These are phyloP conservation scores for Pichia sp. DNA, from an alignment of 1,139 yeast genomes.

Conservation along the genomic window DNA sequence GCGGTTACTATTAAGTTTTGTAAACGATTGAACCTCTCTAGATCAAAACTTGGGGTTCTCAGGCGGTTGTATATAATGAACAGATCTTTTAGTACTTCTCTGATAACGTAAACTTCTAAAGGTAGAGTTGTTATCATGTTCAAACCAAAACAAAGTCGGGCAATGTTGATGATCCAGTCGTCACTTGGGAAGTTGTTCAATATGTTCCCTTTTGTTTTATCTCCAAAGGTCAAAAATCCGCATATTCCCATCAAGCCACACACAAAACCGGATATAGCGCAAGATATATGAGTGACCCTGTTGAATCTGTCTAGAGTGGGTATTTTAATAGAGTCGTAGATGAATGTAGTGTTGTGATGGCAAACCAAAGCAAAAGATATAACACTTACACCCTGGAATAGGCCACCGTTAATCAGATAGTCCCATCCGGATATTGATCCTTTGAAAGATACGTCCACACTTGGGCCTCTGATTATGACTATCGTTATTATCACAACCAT, in stretches of 20 bases:
- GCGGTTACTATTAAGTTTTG: conserved; percentile 70
- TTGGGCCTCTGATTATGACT: conserved; percentile 72
- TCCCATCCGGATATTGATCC: conserved; percentile 44
- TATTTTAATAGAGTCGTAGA: conserved; percentile 73
- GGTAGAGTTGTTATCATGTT: conserved; percentile 95
- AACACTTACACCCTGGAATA: conserved; percentile 87
- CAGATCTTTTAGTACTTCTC: conserved; percentile 77
- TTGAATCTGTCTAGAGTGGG: conserved; percentile 76
- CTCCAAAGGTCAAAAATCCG: conserved; percentile 74
- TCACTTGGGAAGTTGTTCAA: conserved; percentile 77
- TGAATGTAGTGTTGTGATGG: conserved; percentile 88
- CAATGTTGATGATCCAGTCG: conserved; percentile 73
- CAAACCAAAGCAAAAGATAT: conserved; percentile 93
- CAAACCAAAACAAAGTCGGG: conserved; percentile 86
- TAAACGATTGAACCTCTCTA: conserved; percentile 38
- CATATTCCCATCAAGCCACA: conserved; percentile 76
- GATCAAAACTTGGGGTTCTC: conserved; percentile 21
- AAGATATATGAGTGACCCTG: conserved; percentile 76
- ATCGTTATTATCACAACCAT: conserved; percentile 75
- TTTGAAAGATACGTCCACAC: conserved; percentile 43
- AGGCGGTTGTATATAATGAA: conserved; percentile 31
- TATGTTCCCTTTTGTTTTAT: conserved; percentile 78
- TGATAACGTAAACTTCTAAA: conserved; percentile 79
- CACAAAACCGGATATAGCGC: conserved; percentile 73
- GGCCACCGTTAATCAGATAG: conserved; percentile 56